phyloP scores from a whole-genome alignment of 192 early-diverging fungal genomes.

The Helicostylum pulchrum region DNA sequence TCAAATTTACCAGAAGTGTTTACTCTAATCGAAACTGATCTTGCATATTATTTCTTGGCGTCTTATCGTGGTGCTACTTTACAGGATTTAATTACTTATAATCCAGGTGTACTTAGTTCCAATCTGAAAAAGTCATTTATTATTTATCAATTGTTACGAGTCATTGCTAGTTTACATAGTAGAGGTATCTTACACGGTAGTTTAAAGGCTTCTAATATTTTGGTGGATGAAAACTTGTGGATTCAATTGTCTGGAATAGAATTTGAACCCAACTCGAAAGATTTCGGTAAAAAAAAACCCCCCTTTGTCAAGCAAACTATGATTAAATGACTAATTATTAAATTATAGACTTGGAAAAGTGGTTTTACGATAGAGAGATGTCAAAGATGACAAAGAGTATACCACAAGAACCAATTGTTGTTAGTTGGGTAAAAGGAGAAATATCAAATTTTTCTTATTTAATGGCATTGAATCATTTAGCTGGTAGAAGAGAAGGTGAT shows the following conservation, averaged over 20 bases:
- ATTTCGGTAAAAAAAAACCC: constrained; percentile 12
- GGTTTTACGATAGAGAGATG: not conserved
- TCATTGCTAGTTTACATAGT: constrained; percentile 48
- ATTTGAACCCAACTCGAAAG: constrained; percentile 26
- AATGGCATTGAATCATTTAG: constrained; percentile 85
- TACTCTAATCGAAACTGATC: constrained; percentile 50
- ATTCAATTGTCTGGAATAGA: constrained; percentile 52
- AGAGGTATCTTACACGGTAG: constrained; percentile 58
- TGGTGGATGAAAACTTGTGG: constrained; percentile 62
- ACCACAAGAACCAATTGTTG: constrained; percentile 42
- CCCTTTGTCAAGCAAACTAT: too few relatives aligned
- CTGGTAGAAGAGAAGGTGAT: constrained; percentile 63
- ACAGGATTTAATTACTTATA: constrained; percentile 56
- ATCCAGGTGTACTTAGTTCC: constrained; percentile 52
- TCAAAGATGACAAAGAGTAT: constrained; percentile 24
- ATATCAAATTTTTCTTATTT: constrained; percentile 94
- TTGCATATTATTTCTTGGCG: constrained; percentile 51
- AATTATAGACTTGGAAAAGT: constrained; percentile 3
- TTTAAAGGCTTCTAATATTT: constrained; percentile 49
- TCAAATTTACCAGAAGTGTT: constrained; percentile 44
- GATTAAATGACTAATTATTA: too few relatives aligned
- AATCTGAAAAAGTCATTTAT: constrained; percentile 62
- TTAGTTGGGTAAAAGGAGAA: constrained; percentile 75
- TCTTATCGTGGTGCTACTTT: constrained; percentile 51
- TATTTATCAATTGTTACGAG: constrained; percentile 54